Evolutionary conservation across 2,329 filamentous ascomycete species (phyloP), one percentile per base, ranked within the genome.

Genomic region (Colletotrichum orbiculare): DNA sequence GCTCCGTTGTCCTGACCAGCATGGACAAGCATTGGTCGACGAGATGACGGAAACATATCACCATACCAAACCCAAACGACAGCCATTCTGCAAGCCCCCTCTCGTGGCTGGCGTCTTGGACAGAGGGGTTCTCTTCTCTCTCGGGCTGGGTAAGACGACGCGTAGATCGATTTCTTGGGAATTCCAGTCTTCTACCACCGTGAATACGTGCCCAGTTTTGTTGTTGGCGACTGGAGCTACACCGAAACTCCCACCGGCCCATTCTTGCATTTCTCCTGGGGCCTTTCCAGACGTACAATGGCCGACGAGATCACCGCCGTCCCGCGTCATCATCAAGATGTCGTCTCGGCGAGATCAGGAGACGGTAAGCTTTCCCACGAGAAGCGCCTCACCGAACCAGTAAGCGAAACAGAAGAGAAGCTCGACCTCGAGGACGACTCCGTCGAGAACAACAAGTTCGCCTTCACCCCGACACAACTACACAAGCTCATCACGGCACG

Each of bases 271-370:
- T 25, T 25, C 25, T 39, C 45, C n/a, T 25, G 13, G n/a, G 35
- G 57, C 33, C 13, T 35, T 39, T 25, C 25, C 25, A 25, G 25
- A 42, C 12, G 41, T 35, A 53, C 52, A 15, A 65, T 62, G 62
- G 13, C 52, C 25, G 88, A 84, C 25, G 85, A 89, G n/a, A 89
- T 89, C 2, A 86, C 88, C 48, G 15, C 53, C 35, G 83, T 88
- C 13, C 81, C 79, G 43, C 73, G 76, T n/a, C 81, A 79, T 53
- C 81, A 82, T 53, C 81, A 82, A 33, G 81, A 78, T 54, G 76
- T 78, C 49, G 76, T 75, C n/a, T 80, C 82, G 46, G 81, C 80
- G 67, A 70, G 74, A 70, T 77, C 71, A 9, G 15, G 6, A 11
- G 37, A 35, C 33, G 42, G 50, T 6, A 3, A 17, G 17, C 2